These are phyloP conservation scores for Neurospora sp. DNA, from an alignment of 495 filamentous ascomycete genomes.

Conservation along the genomic window DNA sequence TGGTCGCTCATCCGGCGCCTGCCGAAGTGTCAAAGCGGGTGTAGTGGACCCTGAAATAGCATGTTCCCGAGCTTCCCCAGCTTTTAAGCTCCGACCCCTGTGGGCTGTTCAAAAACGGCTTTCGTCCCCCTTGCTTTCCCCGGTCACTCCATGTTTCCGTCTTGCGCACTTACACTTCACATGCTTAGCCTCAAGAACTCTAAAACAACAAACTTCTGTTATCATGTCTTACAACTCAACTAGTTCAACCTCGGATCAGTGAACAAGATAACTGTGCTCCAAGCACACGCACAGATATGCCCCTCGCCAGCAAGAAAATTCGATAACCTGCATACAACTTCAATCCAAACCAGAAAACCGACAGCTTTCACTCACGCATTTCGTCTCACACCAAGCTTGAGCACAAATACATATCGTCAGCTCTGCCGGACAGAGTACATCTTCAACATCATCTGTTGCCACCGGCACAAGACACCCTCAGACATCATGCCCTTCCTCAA, in stretches of 20 bases:
- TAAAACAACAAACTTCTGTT: background rate
- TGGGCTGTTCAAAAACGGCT: background rate
- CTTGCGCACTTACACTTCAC: background rate
- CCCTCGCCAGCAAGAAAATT: background rate
- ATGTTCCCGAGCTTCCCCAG: background rate
- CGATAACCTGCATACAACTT: background rate
- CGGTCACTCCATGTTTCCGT: background rate
- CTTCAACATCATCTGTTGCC: background rate
- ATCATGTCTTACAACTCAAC: background rate
- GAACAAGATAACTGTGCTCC: background rate
- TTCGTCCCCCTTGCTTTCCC: background rate
- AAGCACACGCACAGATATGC: background rate
- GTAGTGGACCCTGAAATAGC: background rate
- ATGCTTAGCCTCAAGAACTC: background rate
- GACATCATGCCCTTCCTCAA: slow-evolving; percentile 34
- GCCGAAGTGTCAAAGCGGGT: background rate
- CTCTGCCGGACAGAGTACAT: too few species aligned
- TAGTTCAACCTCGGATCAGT: background rate
- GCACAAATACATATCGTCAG: too few species aligned
- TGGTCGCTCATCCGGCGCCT: background rate
- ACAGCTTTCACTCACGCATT: background rate
- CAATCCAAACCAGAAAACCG: background rate
- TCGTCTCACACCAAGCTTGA: background rate
- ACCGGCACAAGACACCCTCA: background rate
- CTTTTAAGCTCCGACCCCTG: background rate